Conservation (phyloP, 345 rosid species). For the Erysimum cheiranthoides region DNA sequence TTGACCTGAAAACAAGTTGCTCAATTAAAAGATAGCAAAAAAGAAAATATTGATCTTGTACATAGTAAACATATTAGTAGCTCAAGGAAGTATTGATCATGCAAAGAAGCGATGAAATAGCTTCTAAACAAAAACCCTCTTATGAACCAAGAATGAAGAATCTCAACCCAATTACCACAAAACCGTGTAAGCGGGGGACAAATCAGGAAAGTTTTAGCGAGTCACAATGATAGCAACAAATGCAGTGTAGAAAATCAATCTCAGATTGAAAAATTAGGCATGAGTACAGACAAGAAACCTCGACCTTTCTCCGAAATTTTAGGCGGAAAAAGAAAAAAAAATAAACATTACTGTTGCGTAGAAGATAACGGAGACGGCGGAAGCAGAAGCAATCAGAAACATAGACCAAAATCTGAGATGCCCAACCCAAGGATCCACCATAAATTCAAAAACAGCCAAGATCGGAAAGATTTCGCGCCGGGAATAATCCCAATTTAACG, state of each 20-base stretch:
- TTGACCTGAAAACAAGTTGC: constrained; percentile 47
- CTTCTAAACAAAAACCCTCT: not conserved
- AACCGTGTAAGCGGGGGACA: constrained; percentile 1
- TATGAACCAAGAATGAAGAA: not conserved
- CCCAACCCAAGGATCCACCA: not conserved
- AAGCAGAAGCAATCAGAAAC: not conserved
- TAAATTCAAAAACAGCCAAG: not conserved
- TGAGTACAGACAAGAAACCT: constrained; percentile 4
- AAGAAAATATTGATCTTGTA: constrained; percentile 8
- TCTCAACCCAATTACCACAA: not conserved
- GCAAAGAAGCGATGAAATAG: constrained; percentile 2
- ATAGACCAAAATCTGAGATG: constrained; percentile 1
- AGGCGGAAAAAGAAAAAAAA: not conserved
- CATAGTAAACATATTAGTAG: not conserved
- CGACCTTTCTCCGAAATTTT: constrained; percentile 6
- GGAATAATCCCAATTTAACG: constrained; percentile 4
- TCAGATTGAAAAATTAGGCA: not conserved
- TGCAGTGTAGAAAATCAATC: not conserved
- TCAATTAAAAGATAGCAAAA: not conserved
- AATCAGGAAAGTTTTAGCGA: constrained; percentile 26
- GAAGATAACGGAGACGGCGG: constrained; percentile 5
- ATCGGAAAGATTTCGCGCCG: constrained; percentile 5
- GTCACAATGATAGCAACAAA: not conserved
- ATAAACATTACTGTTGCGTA: not conserved
- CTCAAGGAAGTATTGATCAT: not conserved